phyloP scores from a whole-genome alignment of 257 asterid genomes.

The Buddleja alternifolia region DNA sequence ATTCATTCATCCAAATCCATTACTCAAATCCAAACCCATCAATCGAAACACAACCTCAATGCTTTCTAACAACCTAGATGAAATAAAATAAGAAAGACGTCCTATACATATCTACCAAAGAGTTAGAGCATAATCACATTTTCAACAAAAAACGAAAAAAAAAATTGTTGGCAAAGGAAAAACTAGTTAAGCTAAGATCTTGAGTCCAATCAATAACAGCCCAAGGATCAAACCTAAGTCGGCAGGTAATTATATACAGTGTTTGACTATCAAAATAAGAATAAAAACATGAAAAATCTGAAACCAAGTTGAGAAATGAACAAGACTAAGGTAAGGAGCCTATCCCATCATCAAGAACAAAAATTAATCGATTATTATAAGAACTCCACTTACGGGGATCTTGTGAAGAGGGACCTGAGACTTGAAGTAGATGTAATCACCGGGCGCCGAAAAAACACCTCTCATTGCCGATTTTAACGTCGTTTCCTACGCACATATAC shows the following conservation, averaged over 20 bases:
- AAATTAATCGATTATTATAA: background rate
- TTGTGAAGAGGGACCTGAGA: conserved; percentile 99
- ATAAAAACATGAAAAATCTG: background rate
- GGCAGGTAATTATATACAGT: background rate
- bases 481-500: conserved; percentile 29
- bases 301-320: conserved; percentile 11
- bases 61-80: conserved; percentile 9
- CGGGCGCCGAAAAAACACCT: conserved; percentile 92
- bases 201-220: conserved; percentile 15
- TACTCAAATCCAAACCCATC: too few species aligned
- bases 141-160: conserved; percentile 11
- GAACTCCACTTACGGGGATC: conserved; percentile 79
- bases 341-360: conserved; percentile 29
- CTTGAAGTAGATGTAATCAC: conserved; percentile 97
- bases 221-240: conserved; percentile 20
- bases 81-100: background rate
- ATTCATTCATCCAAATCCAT: too few species aligned
- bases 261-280: background rate
- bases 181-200: conserved; percentile 10
- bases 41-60: too few species aligned
- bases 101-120: background rate
- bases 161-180: conserved; percentile 12
- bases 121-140: conserved; percentile 21
- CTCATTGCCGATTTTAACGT: conserved; percentile 62
- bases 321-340: conserved; percentile 18